A percentile compares a stretch with the other conserved stretches of the same genome.
These are phyloP conservation scores for Paraleonurus japonicus DNA, from an alignment of 257 asterid species.

Conservation along the genomic window DNA sequence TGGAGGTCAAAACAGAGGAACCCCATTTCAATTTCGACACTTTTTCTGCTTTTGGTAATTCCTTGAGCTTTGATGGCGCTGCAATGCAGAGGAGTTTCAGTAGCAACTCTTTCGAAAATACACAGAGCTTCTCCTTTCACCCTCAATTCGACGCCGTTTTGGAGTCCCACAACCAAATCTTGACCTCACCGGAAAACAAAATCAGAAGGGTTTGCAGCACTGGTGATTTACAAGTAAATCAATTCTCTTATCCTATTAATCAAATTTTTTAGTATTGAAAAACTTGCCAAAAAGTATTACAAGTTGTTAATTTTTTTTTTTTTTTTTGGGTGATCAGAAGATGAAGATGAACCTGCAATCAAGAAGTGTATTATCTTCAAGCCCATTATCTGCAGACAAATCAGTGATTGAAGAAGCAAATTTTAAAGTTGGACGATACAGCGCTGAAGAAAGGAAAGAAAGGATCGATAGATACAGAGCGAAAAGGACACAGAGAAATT, in stretches of 20 bases:
- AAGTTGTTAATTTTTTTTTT: not conserved
- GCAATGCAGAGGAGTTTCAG: constrained; percentile 81
- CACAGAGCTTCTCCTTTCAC: constrained; percentile 31
- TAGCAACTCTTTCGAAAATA: constrained; percentile 57
- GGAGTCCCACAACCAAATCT: constrained; percentile 42
- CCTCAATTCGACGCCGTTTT: constrained; percentile 44
- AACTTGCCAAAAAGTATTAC: too few species aligned
- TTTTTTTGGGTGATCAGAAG: constrained; percentile 32
- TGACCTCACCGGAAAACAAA: constrained; percentile 45
- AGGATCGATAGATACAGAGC: constrained; percentile 76
- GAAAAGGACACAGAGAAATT: constrained; percentile 79
- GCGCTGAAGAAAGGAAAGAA: constrained; percentile 77
- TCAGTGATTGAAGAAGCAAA: constrained; percentile 62
- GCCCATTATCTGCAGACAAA: constrained; percentile 57
- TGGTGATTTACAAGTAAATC: constrained; percentile 76
- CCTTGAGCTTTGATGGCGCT: constrained; percentile 33
- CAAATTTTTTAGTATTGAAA: too few species aligned
- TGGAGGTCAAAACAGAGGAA: constrained; percentile 57
- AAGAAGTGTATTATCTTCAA: constrained; percentile 46
- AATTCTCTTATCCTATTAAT: too few species aligned
- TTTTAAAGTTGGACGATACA: constrained; percentile 61
- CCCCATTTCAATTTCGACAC: constrained; percentile 33
- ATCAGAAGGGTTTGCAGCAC: constrained; percentile 86
- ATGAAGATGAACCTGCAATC: constrained; percentile 35
- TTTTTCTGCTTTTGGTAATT: constrained; percentile 21